These are phyloP conservation scores for Verticillium tricorpus DNA, from an alignment of 2,329 filamentous ascomycete species.

Conservation along the genomic window DNA sequence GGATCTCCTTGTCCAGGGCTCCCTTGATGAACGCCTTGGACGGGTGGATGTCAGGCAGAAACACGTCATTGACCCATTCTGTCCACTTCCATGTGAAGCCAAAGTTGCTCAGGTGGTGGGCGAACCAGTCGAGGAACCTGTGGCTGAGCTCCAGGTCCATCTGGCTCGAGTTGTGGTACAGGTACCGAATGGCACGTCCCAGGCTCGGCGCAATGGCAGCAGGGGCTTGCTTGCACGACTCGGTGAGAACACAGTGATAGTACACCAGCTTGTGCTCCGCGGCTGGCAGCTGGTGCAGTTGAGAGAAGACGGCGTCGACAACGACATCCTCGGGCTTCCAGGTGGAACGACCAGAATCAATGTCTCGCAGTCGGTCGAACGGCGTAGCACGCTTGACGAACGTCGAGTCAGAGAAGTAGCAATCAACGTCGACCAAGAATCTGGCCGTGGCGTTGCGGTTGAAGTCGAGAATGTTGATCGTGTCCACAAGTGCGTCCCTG, in stretches of 20 bases:
- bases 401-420: constrained; percentile 83
- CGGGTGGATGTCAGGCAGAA: constrained; percentile 71
- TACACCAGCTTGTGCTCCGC: constrained; percentile 94
- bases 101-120: constrained; percentile 97
- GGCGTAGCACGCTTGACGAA: constrained; percentile 92
- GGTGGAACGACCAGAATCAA: constrained; percentile 61
- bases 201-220: constrained; percentile 94
- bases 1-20: constrained; percentile 92
- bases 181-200: constrained; percentile 84
- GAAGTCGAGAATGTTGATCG: constrained; percentile 89
- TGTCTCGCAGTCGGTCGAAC: constrained; percentile 79
- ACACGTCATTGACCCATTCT: constrained; percentile 88
- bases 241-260: constrained; percentile 91
- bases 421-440: constrained; percentile 89
- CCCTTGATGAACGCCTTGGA: constrained; percentile 91
- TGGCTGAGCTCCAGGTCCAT: constrained; percentile 85
- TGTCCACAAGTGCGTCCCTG: constrained; percentile 82
- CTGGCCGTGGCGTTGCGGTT: constrained; percentile 85
- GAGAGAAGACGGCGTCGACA: constrained; percentile 96
- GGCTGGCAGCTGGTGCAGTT: constrained; percentile 80
- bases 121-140: constrained; percentile 95
- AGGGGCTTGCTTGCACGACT: constrained; percentile 92
- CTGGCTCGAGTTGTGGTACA: constrained; percentile 76
- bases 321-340: constrained; percentile 98
- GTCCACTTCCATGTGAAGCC: constrained; percentile 99